Base-by-base conservation (phyloP, 768 basidiomycete genomes). In the Sporobolomyces pararoseus region DNA sequence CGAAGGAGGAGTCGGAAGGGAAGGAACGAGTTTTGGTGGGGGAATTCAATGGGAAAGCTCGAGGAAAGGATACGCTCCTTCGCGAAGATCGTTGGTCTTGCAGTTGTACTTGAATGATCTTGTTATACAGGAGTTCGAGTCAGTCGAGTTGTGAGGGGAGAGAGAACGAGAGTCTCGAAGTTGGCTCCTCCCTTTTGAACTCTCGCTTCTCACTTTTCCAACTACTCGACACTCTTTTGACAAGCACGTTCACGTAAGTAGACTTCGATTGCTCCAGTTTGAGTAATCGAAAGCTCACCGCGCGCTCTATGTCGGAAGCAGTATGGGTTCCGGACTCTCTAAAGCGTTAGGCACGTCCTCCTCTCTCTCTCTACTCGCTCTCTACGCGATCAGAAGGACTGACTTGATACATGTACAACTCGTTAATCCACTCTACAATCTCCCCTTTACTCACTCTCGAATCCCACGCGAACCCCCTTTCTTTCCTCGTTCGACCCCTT, bases 311-410 rank as follows among this genome's bases (percentile, higher is more conserved):
- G n/a, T n/a, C n/a, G n/a, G n/a, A n/a, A n/a, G n/a, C n/a, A 47
- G 46, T 7, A 70, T 64, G 69, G 69, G 69, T 10, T 61, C 64
- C 9, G 51, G 64, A 23, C 60, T 70, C 23, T 70, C 69, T 35
- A 70, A 70, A 44, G 69, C 69, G 9, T 53, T 59, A 46, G 58
- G 58, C 58, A 59, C 58, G 58, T 59, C 58, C 27, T 35, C 32
- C 32, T 6, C 21, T 19, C 58, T 31, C 42, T 23, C 27, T 5
- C 27, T 12, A 29, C 42, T 10, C 58, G 25, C 25, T 16, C 42
- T 31, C 13, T 27, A 42, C 53, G 51, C 51, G 31, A 34, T 42
- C 17, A 42, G 39, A 42, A 42, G 39, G 39, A 10, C 39, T 42
- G 39, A 42, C 46, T 10, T n/a, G 16, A 9, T 14, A 53, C 52